Percentiles rank a stretch among this genome's conserved stretches.
phyloP scores from a whole-genome alignment of 257 asterid species.

The Solanum tarijense region DNA sequence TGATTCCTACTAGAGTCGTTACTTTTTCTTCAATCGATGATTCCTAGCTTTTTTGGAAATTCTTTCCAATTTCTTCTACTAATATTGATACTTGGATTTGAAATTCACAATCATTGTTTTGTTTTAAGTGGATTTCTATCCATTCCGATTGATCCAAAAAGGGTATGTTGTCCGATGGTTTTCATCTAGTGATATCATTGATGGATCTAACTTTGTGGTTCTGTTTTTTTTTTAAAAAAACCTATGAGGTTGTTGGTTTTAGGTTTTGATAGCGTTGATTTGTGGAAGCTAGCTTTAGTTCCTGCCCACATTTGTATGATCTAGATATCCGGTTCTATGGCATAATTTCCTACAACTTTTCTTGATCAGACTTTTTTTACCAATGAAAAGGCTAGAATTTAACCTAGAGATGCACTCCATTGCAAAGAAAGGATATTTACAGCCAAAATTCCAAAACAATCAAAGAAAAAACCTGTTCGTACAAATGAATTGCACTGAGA shows the following conservation, averaged over 20 bases:
- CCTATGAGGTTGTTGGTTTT: background rate
- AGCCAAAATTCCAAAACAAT: background rate
- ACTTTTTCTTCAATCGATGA: background rate
- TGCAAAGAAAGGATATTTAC: background rate
- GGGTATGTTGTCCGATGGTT: background rate
- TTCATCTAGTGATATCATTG: background rate
- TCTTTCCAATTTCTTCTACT: background rate
- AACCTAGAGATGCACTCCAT: slow-evolving; percentile 5
- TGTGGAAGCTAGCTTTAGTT: background rate
- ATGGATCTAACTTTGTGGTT: background rate
- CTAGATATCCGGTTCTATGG: background rate
- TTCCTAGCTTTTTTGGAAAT: background rate
- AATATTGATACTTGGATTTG: background rate
- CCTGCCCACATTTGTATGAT: background rate
- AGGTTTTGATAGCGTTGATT: background rate
- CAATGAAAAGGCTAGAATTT: slow-evolving; percentile 7
- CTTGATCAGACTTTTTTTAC: background rate
- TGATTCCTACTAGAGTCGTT: background rate
- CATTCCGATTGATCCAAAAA: background rate
- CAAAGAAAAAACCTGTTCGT: background rate
- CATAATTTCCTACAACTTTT: background rate
- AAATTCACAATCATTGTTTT: background rate
- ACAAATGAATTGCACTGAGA: background rate
- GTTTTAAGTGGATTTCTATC: background rate
- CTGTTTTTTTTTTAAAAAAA: background rate